Percentiles rank a stretch among this genome's conserved stretches.
Conservation (phyloP, 73 alveolate genomes). For the Tetrahymena elliotti region DNA sequence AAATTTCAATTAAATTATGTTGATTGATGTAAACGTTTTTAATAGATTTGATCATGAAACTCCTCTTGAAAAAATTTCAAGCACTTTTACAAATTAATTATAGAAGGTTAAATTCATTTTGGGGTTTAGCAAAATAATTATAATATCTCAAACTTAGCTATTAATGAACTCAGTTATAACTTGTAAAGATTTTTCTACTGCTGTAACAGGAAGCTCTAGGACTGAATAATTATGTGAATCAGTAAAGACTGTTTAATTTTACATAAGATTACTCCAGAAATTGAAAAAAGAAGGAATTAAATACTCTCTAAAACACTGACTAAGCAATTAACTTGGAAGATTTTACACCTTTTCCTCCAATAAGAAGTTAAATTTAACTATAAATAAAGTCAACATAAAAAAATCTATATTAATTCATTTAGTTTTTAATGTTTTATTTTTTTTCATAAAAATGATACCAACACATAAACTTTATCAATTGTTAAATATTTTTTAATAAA, state of each 20-base stretch:
- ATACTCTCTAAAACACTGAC: background rate
- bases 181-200: background rate
- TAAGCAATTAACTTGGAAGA: background rate
- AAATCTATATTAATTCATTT: too few relatives aligned
- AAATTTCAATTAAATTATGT: slow-evolving; percentile 57
- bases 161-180: background rate
- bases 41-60: slow-evolving; percentile 55
- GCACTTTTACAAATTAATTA: slow-evolving; percentile 56
- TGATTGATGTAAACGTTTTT: slow-evolving; percentile 51
- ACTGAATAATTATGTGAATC: background rate
- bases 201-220: background rate
- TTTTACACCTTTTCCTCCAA: background rate
- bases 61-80: slow-evolving; percentile 65
- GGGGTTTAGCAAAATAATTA: slow-evolving; percentile 34
- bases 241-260: background rate
- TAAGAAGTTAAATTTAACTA: background rate
- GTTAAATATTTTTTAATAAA: too few relatives aligned
- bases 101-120: slow-evolving; percentile 49
- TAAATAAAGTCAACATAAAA: too few relatives aligned
- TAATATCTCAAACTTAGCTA: background rate
- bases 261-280: background rate
- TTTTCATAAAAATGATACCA: too few relatives aligned
- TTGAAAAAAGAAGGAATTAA: background rate
- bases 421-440: too few relatives aligned
- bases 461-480: too few relatives aligned